phyloP scores from a whole-genome alignment of 495 filamentous ascomycete genomes.

The Aspergillus carlsbadensis region DNA sequence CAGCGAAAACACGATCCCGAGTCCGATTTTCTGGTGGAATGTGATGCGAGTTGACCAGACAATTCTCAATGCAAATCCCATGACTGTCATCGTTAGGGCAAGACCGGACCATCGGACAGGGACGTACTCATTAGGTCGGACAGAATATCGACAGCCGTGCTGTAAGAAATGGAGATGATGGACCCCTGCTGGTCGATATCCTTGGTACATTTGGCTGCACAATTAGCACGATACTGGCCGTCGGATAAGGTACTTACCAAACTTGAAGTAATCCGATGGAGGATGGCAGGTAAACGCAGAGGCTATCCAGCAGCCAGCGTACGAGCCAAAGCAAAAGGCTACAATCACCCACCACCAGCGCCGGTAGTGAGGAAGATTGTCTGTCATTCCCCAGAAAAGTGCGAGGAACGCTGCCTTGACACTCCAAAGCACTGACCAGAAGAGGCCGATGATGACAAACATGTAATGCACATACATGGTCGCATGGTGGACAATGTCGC shows the following conservation, averaged over 20 bases:
- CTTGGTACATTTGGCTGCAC: conserved; percentile 18
- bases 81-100: conserved; percentile 21
- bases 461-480: conserved; percentile 32
- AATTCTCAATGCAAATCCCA: conserved; percentile 32
- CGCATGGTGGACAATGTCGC: conserved; percentile 21
- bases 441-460: conserved; percentile 47
- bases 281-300: conserved; percentile 43
- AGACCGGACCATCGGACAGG: not conserved
- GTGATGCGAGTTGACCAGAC: conserved; percentile 27
- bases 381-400: conserved; percentile 44
- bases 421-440: conserved; percentile 48
- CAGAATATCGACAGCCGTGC: conserved; percentile 44
- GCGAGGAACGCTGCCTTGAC: conserved; percentile 50
- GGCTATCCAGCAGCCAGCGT: conserved; percentile 32
- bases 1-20: conserved; percentile 32
- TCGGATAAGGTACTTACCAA: conserved; percentile 17
- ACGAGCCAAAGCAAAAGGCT: conserved; percentile 32
- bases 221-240: not conserved
- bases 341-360: conserved; percentile 37
- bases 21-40: conserved; percentile 30
- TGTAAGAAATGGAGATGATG: conserved; percentile 42
- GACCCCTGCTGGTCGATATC: conserved; percentile 23
- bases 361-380: conserved; percentile 35
- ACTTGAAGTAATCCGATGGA: conserved; percentile 39
- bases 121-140: conserved; percentile 34